Evolutionary conservation across 371 early-diverging fungal species (phyloP), one percentile per base, ranked within the genome.

Genomic region (Rhizopus stolonifer): DNA sequence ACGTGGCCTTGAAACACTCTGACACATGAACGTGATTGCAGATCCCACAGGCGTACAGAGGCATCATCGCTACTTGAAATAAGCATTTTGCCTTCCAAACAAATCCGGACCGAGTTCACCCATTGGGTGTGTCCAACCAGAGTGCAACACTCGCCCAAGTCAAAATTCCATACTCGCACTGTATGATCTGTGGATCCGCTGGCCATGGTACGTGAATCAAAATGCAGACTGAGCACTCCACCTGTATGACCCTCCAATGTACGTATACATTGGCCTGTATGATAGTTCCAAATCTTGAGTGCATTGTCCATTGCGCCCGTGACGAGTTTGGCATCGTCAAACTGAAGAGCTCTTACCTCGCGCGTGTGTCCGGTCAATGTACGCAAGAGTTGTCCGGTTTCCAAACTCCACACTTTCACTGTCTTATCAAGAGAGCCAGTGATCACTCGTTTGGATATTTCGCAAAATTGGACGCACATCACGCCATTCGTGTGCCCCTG

Each of bases 211-310:
- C 88, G 82, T 17, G 85, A 83, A 56, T 88, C 85, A 62, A 92
- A 95, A 67, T 96, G 92, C 15, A 95, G 72, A 19, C 87, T 87
- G 24, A 87, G 77, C 15, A 98, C 90, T 17, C 94, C 95, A 51
- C 81, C 83, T 29, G 96, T 93, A 52, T 87, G 88, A 24, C 88
- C 89, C 42, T 82, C 86, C 43, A 98, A 67, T 0, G 88, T 90
- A 22, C 94, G 88, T 34, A 98, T 83, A 55, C 91, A 89, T 31
- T 86, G 72, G 25, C 95, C 98, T 4, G 88, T 89, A 43, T 91
- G 89, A 65, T 93, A 90, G 72, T 96, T 92, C 99, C 99, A 99
- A 42, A 99, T 89, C 56, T 91, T 81, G n/a, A 99, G 82, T 0
- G 96, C 96, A 23, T 90, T 83, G 61, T 99, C 99, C 71, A 91